Evolutionary conservation across 176 grass and related monocot genomes (phyloP).

Genomic region (Avena eriantha): DNA sequence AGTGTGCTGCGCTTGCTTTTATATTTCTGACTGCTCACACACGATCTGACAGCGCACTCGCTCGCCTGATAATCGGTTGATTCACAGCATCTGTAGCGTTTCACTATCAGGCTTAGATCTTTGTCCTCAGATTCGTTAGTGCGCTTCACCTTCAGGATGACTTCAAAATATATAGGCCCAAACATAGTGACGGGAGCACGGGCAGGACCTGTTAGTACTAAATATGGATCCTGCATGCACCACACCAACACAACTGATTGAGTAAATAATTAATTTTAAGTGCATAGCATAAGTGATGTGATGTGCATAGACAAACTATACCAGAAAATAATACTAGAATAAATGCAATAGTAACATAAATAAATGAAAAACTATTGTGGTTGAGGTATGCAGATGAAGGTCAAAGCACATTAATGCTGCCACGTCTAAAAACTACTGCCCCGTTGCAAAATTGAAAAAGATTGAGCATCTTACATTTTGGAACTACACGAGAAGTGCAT

Average conservation of each 20-base stretch:
- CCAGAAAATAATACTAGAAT: too few species aligned
- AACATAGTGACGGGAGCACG: neutral
- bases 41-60: neutral
- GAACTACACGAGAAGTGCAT: neutral
- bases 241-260: neutral
- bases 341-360: neutral
- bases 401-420: neutral
- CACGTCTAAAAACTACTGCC: neutral
- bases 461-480: neutral
- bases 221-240: constrained; percentile 2
- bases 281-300: neutral
- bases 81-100: neutral
- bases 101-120: neutral
- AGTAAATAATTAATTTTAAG: neutral
- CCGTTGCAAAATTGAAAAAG: neutral
- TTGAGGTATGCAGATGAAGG: neutral
- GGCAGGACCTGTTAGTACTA: neutral
- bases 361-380: neutral
- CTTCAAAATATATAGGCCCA: neutral
- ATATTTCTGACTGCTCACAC: neutral
- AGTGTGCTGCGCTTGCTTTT: constrained; percentile 16
- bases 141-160: neutral
- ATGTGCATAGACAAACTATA: neutral
- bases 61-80: neutral
- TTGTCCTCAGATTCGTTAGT: neutral